phyloP scores from a whole-genome alignment of 2,329 filamentous ascomycete genomes.

The Calonectria pseudoturangicola region DNA sequence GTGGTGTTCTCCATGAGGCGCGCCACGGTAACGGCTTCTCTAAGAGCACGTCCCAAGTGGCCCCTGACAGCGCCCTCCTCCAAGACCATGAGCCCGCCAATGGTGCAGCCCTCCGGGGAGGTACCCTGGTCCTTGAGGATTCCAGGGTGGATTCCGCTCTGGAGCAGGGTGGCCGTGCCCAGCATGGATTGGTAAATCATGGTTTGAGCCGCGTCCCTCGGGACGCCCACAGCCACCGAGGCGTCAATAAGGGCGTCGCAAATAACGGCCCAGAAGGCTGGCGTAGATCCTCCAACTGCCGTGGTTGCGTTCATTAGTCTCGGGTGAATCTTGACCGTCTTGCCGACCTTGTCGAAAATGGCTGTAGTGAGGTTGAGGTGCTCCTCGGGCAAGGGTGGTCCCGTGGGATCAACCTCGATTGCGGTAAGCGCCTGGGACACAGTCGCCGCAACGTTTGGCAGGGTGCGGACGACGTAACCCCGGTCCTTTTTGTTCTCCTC shows the following conservation, averaged over 20 bases:
- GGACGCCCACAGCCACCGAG: slow-evolving; percentile 76
- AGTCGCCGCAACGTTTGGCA: slow-evolving; percentile 60
- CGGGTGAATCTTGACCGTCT: slow-evolving; percentile 69
- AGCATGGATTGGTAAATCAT: slow-evolving; percentile 78
- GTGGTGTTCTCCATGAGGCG: slow-evolving; percentile 61
- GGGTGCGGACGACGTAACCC: slow-evolving; percentile 56
- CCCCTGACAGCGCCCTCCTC: slow-evolving; percentile 74
- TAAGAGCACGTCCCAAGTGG: slow-evolving; percentile 62
- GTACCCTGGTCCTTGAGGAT: slow-evolving; percentile 75
- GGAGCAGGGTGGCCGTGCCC: slow-evolving; percentile 73
- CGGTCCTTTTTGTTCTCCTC: slow-evolving; percentile 42
- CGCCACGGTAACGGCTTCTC: slow-evolving; percentile 69
- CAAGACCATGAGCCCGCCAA: slow-evolving; percentile 74
- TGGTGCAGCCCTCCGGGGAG: slow-evolving; percentile 77
- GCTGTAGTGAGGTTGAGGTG: slow-evolving; percentile 58
- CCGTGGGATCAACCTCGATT: slow-evolving; percentile 53
- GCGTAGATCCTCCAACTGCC: slow-evolving; percentile 75
- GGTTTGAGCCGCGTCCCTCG: slow-evolving; percentile 71
- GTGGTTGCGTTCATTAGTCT: slow-evolving; percentile 74
- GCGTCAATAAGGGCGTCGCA: slow-evolving; percentile 76
- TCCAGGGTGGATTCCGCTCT: slow-evolving; percentile 72
- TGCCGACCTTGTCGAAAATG: slow-evolving; percentile 74
- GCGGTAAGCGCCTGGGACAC: slow-evolving; percentile 59
- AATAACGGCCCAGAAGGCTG: slow-evolving; percentile 76
- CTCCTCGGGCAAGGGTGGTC: slow-evolving; percentile 45